Evolutionary conservation across 2,329 filamentous ascomycete genomes (phyloP).

Genomic region (Ilyonectria destructans): DNA sequence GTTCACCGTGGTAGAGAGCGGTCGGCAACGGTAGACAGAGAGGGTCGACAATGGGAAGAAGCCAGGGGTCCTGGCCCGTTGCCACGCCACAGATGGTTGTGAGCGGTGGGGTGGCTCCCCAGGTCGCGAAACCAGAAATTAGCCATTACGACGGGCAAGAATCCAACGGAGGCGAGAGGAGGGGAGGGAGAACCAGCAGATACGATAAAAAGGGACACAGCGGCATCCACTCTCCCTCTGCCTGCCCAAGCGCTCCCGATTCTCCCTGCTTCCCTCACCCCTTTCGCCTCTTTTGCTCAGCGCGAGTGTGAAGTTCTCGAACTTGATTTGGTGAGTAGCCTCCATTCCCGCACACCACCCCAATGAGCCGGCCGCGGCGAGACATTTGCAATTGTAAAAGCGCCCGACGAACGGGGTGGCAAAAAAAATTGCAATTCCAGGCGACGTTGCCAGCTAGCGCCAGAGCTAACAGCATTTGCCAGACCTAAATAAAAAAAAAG

Average conservation of each 20-base stretch:
- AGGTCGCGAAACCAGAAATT: conserved; percentile 46
- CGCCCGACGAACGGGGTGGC: conserved; percentile 5
- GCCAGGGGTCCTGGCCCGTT: conserved; percentile 44
- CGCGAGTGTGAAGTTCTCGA: not conserved
- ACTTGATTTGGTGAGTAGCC: not conserved
- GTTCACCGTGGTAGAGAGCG: not conserved
- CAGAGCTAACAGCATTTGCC: not conserved
- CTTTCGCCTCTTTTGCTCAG: not conserved
- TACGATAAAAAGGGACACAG: conserved; percentile 26
- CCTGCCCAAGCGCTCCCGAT: not conserved
- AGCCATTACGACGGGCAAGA: conserved; percentile 43
- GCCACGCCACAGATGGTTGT: conserved; percentile 48
- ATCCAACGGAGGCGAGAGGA: conserved; percentile 9
- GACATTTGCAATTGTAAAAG: conserved; percentile 1
- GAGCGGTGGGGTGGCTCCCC: conserved; percentile 46
- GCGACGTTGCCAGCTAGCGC: not conserved
- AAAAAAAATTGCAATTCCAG: conserved; percentile 6
- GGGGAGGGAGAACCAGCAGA: conserved; percentile 4
- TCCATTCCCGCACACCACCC: conserved; percentile 14
- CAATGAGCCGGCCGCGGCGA: not conserved
- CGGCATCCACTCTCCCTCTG: not conserved
- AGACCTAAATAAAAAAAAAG: not conserved
- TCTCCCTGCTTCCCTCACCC: not conserved
- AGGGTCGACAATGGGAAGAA: not conserved
- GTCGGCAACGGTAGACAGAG: not conserved